Percentiles rank a stretch among this genome's conserved stretches.
phyloP scores from a whole-genome alignment of 148 eudicot genomes.

The Camellia japonica region DNA sequence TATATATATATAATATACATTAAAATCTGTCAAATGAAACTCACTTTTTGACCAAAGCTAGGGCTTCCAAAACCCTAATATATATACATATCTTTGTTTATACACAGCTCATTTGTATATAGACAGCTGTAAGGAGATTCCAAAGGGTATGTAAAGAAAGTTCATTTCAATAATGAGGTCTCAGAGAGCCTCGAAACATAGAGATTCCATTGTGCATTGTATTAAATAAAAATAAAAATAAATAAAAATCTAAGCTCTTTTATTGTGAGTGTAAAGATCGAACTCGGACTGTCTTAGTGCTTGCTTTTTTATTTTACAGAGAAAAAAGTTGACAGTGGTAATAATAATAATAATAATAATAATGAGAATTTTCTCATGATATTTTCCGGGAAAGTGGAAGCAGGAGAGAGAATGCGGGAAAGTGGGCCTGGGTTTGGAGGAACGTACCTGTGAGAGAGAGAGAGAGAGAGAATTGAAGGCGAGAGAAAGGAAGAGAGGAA shows the following conservation, averaged over 20 bases:
- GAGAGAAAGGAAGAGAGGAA: too few species aligned
- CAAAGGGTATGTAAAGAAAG: background rate
- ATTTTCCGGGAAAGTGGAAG: background rate
- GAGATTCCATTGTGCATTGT: slow-evolving; percentile 19
- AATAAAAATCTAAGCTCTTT: background rate
- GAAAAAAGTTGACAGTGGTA: slow-evolving; percentile 12
- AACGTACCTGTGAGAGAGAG: background rate
- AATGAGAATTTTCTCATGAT: background rate
- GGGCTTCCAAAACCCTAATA: background rate
- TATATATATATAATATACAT: too few species aligned
- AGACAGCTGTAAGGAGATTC: slow-evolving; percentile 4
- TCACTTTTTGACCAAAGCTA: slow-evolving; percentile 8
- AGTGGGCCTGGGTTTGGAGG: background rate
- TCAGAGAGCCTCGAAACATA: slow-evolving; percentile 15
- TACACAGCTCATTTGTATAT: background rate
- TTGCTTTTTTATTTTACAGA: background rate
- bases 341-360: background rate
- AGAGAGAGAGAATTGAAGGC: background rate
- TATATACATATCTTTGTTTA: too few species aligned
- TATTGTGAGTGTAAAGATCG: background rate
- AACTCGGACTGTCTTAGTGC: slow-evolving; percentile 7
- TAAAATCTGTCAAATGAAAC: background rate
- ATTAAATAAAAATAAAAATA: too few species aligned
- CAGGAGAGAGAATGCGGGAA: background rate
- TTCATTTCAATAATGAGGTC: background rate